Base-by-base conservation (phyloP, 805 yeast species). In the Candida anglica region DNA sequence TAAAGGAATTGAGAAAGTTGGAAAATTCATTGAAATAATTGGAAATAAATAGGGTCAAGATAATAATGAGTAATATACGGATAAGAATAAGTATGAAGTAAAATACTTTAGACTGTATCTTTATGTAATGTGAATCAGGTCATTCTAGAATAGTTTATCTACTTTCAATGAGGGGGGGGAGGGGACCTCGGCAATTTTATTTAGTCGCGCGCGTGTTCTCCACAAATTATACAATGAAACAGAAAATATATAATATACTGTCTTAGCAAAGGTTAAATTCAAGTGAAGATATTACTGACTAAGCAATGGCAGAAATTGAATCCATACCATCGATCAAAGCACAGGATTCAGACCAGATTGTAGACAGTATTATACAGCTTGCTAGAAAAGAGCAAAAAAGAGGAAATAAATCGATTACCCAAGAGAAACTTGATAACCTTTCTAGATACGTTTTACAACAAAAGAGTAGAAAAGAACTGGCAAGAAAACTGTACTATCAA, bases 321-420 rank as follows among this genome's bases (percentile, higher is more conserved):
- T n/a, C n/a, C n/a, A n/a, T n/a, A n/a, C n/a, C n/a, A n/a, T n/a
- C n/a, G n/a, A n/a, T n/a, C n/a, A n/a, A n/a, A n/a, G n/a, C n/a
- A n/a, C n/a, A n/a, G n/a, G n/a, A n/a, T n/a, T n/a, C 11, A 23
- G 34, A 30, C 9, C 22, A 30, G 8, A 30, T 22, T 16, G 28
- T 30, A 15, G 28, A 30, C n/a, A 30, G 27, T n/a, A 30, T 30
- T 23, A 19, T 30, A 17, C 44, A 43, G 33, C 36, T 66, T 30
- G 67, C 67, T 11, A 57, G 59, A 35, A 53, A 52, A 40, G 71
- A 66, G 43, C 63, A 61, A 34, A 44, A 48, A 32, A 54, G 42
- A 29, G 72, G 72, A 8, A 66, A 66, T 39, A 50, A 39, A 15
- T 49, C 67, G 13, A 53, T 66, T 8, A 61, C 70, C 4, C 46